Percentiles rank a stretch among this genome's conserved stretches.
These are phyloP conservation scores for Rhinocladiella similis DNA, from an alignment of 2,329 filamentous ascomycete species.

Conservation along the genomic window DNA sequence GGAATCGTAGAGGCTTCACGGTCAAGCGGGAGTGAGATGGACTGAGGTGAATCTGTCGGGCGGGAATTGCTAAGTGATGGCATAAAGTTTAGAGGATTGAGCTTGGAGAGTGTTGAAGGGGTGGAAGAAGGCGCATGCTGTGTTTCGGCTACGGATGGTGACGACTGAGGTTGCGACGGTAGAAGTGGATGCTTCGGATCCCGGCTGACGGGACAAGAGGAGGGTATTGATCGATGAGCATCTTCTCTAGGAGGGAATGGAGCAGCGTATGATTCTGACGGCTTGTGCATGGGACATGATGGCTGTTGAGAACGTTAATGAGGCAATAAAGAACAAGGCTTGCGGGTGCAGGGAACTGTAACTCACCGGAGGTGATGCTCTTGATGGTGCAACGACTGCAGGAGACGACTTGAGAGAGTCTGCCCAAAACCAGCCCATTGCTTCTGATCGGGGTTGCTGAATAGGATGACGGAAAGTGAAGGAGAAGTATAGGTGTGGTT, in stretches of 20 bases:
- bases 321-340: conserved; percentile 17
- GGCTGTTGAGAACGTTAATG: conserved; percentile 47
- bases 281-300: conserved; percentile 68
- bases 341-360: conserved; percentile 14
- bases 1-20: conserved; percentile 89
- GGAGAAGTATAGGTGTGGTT: not conserved
- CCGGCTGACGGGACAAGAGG: conserved; percentile 32
- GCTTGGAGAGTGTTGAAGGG: conserved; percentile 59
- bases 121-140: conserved; percentile 4
- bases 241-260: conserved; percentile 24
- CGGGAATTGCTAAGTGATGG: conserved; percentile 81
- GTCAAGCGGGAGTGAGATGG: conserved; percentile 70
- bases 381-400: conserved; percentile 44
- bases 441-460: not conserved
- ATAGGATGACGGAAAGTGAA: not conserved
- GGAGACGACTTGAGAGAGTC: conserved; percentile 45
- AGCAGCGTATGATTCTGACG: conserved; percentile 35
- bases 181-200: conserved; percentile 23
- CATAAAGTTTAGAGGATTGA: conserved; percentile 93
- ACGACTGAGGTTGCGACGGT: conserved; percentile 17
- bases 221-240: conserved; percentile 32
- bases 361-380: conserved; percentile 61
- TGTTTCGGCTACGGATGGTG: conserved; percentile 18
- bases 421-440: conserved; percentile 75
- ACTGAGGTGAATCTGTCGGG: conserved; percentile 64